phyloP scores from a whole-genome alignment of 805 yeast species.

The Saccharomycopsis olivae region DNA sequence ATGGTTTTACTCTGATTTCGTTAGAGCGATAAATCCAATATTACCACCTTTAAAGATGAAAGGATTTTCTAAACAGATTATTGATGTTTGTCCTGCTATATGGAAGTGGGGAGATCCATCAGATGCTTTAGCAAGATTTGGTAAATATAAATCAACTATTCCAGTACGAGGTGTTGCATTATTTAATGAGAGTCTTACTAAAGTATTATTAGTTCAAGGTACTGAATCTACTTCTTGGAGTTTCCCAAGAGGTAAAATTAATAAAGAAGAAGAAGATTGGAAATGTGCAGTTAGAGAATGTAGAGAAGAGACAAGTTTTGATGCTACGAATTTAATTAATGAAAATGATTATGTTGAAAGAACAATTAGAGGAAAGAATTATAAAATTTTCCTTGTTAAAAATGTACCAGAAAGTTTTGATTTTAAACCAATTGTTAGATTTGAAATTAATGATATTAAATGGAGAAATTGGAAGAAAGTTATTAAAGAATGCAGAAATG shows the following conservation, averaged over 20 bases:
- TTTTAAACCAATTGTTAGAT: slow-evolving; percentile 78
- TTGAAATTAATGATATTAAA: slow-evolving; percentile 74
- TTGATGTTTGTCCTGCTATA: slow-evolving; percentile 60
- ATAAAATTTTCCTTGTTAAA: slow-evolving; percentile 66
- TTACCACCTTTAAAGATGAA: slow-evolving; percentile 74
- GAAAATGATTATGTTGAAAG: slow-evolving; percentile 72
- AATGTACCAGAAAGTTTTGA: slow-evolving; percentile 66
- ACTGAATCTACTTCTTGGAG: slow-evolving; percentile 82
- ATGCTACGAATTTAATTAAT: slow-evolving; percentile 55
- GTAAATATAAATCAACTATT: slow-evolving; percentile 75
- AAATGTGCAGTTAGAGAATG: slow-evolving; percentile 90
- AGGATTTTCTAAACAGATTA: slow-evolving; percentile 55
- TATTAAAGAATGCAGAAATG: slow-evolving; percentile 23
- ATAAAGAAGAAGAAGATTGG: slow-evolving; percentile 81
- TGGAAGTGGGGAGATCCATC: slow-evolving; percentile 84
- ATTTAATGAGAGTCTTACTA: slow-evolving; percentile 57
- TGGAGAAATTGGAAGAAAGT: slow-evolving; percentile 58
- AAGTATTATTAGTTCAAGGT: slow-evolving; percentile 74
- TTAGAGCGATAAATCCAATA: slow-evolving; percentile 57
- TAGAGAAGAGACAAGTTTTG: slow-evolving; percentile 88
- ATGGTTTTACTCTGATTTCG: slow-evolving; percentile 90
- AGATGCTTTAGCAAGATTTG: slow-evolving; percentile 63
- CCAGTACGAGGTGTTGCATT: slow-evolving; percentile 97
- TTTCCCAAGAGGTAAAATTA: slow-evolving; percentile 94
- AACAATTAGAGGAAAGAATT: slow-evolving; percentile 73